Conservation (phyloP, 441 rosid genomes). For the Pelargonium citronellum region DNA sequence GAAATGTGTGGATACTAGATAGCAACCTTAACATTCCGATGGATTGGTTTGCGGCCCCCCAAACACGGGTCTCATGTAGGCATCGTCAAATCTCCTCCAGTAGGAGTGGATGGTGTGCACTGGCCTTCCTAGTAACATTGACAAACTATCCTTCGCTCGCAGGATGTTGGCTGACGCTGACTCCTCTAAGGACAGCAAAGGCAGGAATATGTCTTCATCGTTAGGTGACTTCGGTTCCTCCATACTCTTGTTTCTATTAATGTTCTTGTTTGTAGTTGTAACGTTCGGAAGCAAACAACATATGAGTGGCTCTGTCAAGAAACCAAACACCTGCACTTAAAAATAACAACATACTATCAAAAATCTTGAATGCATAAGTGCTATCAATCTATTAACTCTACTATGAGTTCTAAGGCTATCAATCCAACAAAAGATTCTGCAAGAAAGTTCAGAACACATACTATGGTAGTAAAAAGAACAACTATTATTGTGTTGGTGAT, state of each 20-base stretch:
- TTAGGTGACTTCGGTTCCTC: conserved; percentile 38
- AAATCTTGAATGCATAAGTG: not conserved
- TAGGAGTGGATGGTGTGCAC: conserved; percentile 67
- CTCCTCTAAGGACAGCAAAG: conserved; percentile 61
- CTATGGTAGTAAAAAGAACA: conserved; percentile 78
- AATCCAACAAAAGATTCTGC: no score
- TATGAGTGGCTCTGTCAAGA: conserved; percentile 74
- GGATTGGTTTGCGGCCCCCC: conserved; percentile 51
- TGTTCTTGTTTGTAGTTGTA: conserved; percentile 3
- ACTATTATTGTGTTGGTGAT: conserved; percentile 60
- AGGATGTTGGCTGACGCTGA: conserved; percentile 55
- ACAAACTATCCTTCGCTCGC: conserved; percentile 61
- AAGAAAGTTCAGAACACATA: conserved; percentile 20
- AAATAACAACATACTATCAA: not conserved
- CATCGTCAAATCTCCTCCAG: conserved; percentile 81
- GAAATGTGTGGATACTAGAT: not conserved
- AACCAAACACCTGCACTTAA: conserved; percentile 65
- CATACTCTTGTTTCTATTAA: not conserved
- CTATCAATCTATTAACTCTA: no score
- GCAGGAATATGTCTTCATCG: conserved; percentile 45
- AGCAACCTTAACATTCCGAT: conserved; percentile 39
- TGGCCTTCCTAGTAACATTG: conserved; percentile 70
- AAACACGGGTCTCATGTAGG: conserved; percentile 78
- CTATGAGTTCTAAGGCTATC: no score
- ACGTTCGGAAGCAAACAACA: conserved; percentile 46